Base-by-base conservation (phyloP, 2,329 filamentous ascomycete genomes). In the Penicillium psychrosexuale region DNA sequence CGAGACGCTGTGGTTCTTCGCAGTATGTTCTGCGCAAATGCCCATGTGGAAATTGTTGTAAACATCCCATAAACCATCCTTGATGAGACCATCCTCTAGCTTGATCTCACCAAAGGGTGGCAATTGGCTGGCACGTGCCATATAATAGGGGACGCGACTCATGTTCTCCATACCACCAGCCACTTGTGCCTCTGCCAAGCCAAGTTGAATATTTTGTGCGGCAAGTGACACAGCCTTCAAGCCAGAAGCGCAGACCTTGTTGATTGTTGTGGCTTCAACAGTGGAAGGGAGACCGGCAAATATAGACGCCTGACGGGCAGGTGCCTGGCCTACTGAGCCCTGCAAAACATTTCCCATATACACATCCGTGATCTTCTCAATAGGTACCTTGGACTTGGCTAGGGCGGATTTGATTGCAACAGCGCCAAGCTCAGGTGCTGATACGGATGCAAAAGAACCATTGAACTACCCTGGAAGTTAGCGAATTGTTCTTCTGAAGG, bases 151-250 rank as follows among this genome's bases (percentile, higher is more conserved):
- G 5, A 96, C 91, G 37, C 89, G 84, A 6, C 90, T 90, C 94
- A 99, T 99, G 75, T 90, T 97, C 78, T 99, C 94, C 89, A 99
- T 97, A 51, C 94, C 94, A 59, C 94, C 94, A 1, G 94, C 94
- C 8, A 97, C 82, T 72, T 96, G 89, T 0, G 89, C 92, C 67
- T 96, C 90, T 15, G 91, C 84, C 9, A 96, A 82, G 5, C 94
- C 93, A 11, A 99, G 83, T 75, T 97, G 90, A 65, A 97, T 96
- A 69, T 96, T 94, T 69, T 96, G 91, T 1, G 93, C 93, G 1
- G 93, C 94, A 42, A 97, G 83, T 22, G 84, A 86, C 5, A 97
- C 91, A 1, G 94, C 89, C 75, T 99, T 99, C 62, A 99, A 80
- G 5, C 94, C 94, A 0, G 92, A 97, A 4, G 94, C 89, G 78